Percentiles rank a stretch among this genome's conserved stretches.
Conservation (phyloP, 2,329 filamentous ascomycete species). For the Exophiala calicioides region DNA sequence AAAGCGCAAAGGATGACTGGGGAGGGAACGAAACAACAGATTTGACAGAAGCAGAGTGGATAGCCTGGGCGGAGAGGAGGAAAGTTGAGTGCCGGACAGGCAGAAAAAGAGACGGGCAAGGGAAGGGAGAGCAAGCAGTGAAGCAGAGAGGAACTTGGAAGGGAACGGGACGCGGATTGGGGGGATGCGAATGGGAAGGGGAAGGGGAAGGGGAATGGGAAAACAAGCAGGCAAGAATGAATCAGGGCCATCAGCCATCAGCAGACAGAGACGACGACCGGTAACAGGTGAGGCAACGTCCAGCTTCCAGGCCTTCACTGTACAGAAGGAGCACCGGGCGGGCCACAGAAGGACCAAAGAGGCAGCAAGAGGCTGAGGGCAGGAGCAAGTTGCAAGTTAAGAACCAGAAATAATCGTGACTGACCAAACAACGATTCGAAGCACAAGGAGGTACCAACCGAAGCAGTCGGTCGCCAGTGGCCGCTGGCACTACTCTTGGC, state of each 20-base stretch:
- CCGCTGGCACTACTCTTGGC: no score
- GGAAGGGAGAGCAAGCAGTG: conserved; percentile 4
- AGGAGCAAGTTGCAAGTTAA: no score
- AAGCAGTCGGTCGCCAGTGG: no score
- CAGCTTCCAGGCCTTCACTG: not conserved
- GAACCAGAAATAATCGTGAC: no score
- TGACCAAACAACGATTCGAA: no score
- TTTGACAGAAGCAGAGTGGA: conserved; percentile 17
- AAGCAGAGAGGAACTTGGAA: not conserved
- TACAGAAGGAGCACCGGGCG: no score
- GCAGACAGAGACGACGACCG: not conserved
- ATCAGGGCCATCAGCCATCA: not conserved
- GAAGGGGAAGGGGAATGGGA: not conserved
- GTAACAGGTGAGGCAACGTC: not conserved
- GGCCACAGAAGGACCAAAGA: not conserved
- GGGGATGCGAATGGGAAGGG: not conserved
- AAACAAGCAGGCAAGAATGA: conserved; percentile 2
- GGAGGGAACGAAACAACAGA: no score
- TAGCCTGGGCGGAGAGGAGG: conserved; percentile 21
- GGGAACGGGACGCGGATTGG: not conserved
- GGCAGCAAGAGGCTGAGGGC: conserved; percentile 1
- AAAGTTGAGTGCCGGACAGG: conserved; percentile 4
- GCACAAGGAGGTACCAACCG: no score
- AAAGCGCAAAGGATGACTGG: conserved; percentile 10
- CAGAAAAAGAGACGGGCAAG: conserved; percentile 12